A percentile compares a stretch with the other conserved stretches of the same genome.
Evolutionary conservation across 2,329 filamentous ascomycete genomes (phyloP).

Genomic region (Emericellopsis atlantica): DNA sequence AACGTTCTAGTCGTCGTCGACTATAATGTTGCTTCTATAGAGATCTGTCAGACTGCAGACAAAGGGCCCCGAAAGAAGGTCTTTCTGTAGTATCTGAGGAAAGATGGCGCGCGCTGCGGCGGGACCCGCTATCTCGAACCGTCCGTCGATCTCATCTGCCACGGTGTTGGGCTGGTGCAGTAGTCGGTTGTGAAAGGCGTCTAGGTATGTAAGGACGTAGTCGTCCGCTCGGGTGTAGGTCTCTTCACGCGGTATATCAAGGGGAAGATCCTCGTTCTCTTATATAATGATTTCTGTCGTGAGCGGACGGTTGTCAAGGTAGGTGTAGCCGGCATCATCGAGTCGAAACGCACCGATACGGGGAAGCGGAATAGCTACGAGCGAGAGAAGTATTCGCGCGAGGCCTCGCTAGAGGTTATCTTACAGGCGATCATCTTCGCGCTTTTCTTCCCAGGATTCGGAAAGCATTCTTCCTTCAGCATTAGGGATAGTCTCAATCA

Average conservation of each 20-base stretch:
- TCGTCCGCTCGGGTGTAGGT: slow-evolving; percentile 6
- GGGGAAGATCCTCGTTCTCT: slow-evolving; percentile 7
- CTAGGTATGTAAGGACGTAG: slow-evolving; percentile 6
- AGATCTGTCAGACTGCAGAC: slow-evolving; percentile 15
- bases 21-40: slow-evolving; percentile 18
- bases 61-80: slow-evolving; percentile 12
- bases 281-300: slow-evolving; percentile 4
- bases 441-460: slow-evolving; percentile 8
- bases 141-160: slow-evolving; percentile 4
- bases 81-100: slow-evolving; percentile 8
- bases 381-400: slow-evolving; percentile 14
- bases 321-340: slow-evolving; percentile 14
- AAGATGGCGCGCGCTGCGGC: slow-evolving; percentile 5
- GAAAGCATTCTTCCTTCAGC: slow-evolving; percentile 8
- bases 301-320: slow-evolving; percentile 11
- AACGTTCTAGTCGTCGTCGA: slow-evolving; percentile 18
- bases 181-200: slow-evolving; percentile 7
- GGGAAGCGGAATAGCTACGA: slow-evolving; percentile 13
- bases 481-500: slow-evolving; percentile 7
- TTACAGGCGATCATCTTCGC: slow-evolving; percentile 5
- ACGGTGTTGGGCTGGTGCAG: slow-evolving; percentile 8
- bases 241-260: slow-evolving; percentile 3
- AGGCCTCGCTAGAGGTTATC: slow-evolving; percentile 16
- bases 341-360: slow-evolving; percentile 14
- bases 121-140: slow-evolving; percentile 7